Evolutionary conservation across 1,139 yeast species (phyloP).

Genomic region (Saccharomyces pastorianus): DNA sequence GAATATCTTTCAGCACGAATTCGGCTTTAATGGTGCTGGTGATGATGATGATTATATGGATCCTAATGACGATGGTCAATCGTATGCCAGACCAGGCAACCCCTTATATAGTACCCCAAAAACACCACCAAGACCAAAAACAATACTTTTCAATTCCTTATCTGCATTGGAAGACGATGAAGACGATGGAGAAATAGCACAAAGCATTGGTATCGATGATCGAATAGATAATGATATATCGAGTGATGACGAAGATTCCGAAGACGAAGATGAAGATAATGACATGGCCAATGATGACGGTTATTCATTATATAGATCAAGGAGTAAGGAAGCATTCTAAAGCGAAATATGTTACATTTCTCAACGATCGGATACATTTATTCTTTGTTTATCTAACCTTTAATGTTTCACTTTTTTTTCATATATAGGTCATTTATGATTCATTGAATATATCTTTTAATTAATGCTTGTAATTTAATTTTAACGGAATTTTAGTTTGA

Average conservation of each 20-base stretch:
- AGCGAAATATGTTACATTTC: background rate
- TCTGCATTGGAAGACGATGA: background rate
- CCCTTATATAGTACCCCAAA: conserved; percentile 43
- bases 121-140: conserved; percentile 15
- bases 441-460: background rate
- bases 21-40: conserved; percentile 15
- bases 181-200: background rate
- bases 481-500: background rate
- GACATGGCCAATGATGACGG: conserved; percentile 19
- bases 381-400: background rate
- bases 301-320: background rate
- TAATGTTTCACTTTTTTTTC: background rate
- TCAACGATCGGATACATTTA: background rate
- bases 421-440: background rate
- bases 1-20: conserved; percentile 18
- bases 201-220: conserved; percentile 4
- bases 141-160: background rate
- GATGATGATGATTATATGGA: conserved; percentile 44
- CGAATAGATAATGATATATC: conserved; percentile 16
- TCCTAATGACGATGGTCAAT: conserved; percentile 75
- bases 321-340: background rate
- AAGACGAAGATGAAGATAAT: conserved; percentile 15
- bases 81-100: conserved; percentile 53
- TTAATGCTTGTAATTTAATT: background rate
- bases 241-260: conserved; percentile 10